Base-by-base conservation (phyloP, 192 early-diverging fungal genomes). In the Umbelopsis vinacea region DNA sequence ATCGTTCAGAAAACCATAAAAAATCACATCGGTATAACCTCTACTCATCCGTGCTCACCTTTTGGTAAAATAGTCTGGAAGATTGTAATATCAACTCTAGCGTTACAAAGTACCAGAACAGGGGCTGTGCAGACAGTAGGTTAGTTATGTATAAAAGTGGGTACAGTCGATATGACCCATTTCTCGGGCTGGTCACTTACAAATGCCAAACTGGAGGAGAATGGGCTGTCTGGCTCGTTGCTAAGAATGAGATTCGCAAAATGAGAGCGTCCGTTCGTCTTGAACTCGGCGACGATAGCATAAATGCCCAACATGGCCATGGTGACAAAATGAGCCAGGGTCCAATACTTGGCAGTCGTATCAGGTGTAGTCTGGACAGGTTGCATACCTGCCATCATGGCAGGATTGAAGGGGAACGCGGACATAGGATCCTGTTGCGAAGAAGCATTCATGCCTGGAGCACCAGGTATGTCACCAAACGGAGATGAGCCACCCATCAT, bases 21-120 rank as follows among this genome's bases (percentile, higher is more conserved):
- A 54, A 23, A 3, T 4, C 21, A 22, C 3, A 10, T 10, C 26
- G n/a, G 12, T 6, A 54, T 46, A 11, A n/a, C 46, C 46, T 50
- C 40, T 11, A 43, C 40, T 43, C 11, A 43, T 43, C 11, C 11
- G 6, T 15, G 46, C 53, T 84, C 46, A 85, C 81, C 22, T 84
- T 72, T 60, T 85, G 80, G 22, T 79, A 79, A 21, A 79, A 72
- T 69, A 88, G 76, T 14, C 81, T 63, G 0, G 83, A 70, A 0
- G 86, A 77, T 55, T 88, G 86, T 48, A 88, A 63, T 22, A 81
- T 73, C 33, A 88, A 35, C 55, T 88, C 83, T 52, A 83, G 57
- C 7, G 83, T 84, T 3, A 81, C 63, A 81, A 86, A 88, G 63
- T 88, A 88, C 86, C 86, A 88, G 75, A 88, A 88, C 50, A 84